These are phyloP conservation scores for Barbatosphaeria neglecta DNA, from an alignment of 495 filamentous ascomycete species.

Conservation along the genomic window DNA sequence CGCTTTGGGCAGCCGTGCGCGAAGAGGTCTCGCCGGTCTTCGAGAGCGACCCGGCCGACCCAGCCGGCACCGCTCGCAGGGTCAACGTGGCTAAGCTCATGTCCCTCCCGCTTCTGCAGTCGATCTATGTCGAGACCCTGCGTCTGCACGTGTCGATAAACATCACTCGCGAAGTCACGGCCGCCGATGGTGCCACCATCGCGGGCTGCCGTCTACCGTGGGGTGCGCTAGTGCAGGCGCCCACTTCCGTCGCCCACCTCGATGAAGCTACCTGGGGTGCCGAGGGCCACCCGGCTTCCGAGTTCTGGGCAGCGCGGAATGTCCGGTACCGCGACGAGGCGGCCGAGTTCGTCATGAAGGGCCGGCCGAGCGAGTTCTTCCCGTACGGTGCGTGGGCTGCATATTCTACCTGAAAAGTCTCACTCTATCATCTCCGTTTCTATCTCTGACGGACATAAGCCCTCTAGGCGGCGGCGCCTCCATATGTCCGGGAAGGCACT, in stretches of 20 bases:
- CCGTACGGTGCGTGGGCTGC: conserved; percentile 15
- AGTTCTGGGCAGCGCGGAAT: conserved; percentile 23
- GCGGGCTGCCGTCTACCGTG: conserved; percentile 9
- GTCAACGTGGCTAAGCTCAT: conserved; percentile 15
- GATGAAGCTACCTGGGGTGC: conserved; percentile 17
- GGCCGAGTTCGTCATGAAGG: conserved; percentile 4
- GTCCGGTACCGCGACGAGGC: conserved; percentile 4
- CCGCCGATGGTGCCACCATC: conserved; percentile 3
- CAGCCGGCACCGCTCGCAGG: not conserved
- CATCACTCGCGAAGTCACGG: conserved; percentile 10
- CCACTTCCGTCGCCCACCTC: conserved; percentile 10
- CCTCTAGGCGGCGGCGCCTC: conserved; percentile 26
- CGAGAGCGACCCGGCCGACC: not conserved
- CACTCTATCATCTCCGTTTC: not conserved
- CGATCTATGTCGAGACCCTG: conserved; percentile 24
- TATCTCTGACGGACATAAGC: not conserved
- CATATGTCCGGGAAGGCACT: conserved; percentile 35
- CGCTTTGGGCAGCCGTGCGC: conserved; percentile 7
- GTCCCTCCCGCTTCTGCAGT: conserved; percentile 22
- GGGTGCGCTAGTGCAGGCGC: conserved; percentile 11
- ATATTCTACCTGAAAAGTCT: not conserved
- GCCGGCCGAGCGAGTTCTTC: conserved; percentile 12
- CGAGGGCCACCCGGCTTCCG: conserved; percentile 12
- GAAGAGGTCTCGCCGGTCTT: conserved; percentile 8
- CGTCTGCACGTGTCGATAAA: conserved; percentile 22